A percentile compares a stretch with the other conserved stretches of the same genome.
These are phyloP conservation scores for Boletus rubroflammeus DNA, from an alignment of 768 basidiomycete genomes.

Conservation along the genomic window DNA sequence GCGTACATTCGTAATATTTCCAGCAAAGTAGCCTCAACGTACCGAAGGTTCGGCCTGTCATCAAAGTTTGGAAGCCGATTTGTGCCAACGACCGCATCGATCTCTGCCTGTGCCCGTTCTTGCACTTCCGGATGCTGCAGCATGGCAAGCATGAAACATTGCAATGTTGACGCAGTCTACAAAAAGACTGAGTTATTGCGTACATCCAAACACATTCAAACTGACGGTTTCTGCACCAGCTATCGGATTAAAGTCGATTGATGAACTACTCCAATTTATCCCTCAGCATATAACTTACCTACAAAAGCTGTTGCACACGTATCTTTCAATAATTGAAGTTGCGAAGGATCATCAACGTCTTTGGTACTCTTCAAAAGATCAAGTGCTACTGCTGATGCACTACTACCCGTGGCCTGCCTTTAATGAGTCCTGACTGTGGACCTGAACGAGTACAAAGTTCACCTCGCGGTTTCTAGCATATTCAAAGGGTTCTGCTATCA, in stretches of 20 bases:
- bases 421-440: neutral
- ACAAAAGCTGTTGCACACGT: neutral
- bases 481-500: neutral
- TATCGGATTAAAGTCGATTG: neutral
- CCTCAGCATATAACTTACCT: neutral
- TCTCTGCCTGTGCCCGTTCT: neutral
- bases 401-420: neutral
- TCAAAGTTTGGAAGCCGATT: neutral
- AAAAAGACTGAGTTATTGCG: neutral
- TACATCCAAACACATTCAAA: neutral
- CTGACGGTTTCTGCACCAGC: neutral
- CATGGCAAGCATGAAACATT: neutral
- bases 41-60: neutral
- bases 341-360: neutral
- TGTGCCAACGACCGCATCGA: neutral
- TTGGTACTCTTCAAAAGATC: neutral
- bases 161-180: neutral
- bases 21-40: neutral
- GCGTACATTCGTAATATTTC: neutral
- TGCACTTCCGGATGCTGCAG: neutral
- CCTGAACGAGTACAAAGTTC: neutral
- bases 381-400: neutral
- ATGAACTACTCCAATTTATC: neutral
- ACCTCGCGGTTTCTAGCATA: neutral
- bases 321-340: neutral